Percentiles rank a stretch among this genome's conserved stretches.
Conservation (phyloP, 768 basidiomycete species). For the Saitozyma podzolica region DNA sequence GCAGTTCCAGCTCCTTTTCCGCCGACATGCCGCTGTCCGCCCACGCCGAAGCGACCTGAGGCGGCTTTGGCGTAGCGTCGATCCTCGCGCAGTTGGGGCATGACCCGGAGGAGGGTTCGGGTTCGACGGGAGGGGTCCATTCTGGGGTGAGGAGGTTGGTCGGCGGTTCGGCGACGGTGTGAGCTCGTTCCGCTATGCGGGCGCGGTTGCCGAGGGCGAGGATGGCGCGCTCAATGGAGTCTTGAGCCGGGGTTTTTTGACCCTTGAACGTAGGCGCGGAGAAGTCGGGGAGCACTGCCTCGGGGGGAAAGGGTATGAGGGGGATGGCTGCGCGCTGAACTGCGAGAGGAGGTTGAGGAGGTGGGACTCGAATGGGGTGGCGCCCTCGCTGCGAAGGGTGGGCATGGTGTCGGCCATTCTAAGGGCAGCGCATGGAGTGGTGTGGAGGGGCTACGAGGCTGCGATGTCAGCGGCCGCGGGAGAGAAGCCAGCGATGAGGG, state of each 20-base stretch:
- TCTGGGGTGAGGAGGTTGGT: slow-evolving; percentile 33
- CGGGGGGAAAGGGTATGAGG: slow-evolving; percentile 38
- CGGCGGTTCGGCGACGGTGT: background rate
- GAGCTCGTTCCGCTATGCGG: slow-evolving; percentile 26
- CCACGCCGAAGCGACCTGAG: background rate
- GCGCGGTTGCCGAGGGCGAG: slow-evolving; percentile 32
- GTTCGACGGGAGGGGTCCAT: slow-evolving; percentile 34
- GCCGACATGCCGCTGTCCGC: slow-evolving; percentile 40
- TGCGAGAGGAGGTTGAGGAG: slow-evolving; percentile 32
- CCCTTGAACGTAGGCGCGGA: slow-evolving; percentile 20
- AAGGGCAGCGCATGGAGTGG: background rate
- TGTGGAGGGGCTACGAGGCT: too few species aligned
- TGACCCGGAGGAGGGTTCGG: background rate
- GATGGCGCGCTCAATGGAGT: slow-evolving; percentile 40
- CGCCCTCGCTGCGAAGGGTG: background rate
- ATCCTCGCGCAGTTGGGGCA: background rate
- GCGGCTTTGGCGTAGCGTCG: background rate
- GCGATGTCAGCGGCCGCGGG: too few species aligned
- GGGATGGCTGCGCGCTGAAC: slow-evolving; percentile 39
- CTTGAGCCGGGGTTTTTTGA: slow-evolving; percentile 34
- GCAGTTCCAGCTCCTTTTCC: slow-evolving; percentile 67
- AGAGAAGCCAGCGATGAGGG: too few species aligned
- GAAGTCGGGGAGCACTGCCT: background rate
- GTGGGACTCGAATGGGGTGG: slow-evolving; percentile 29
- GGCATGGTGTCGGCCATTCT: background rate